A percentile compares a stretch with the other conserved stretches of the same genome.
Conservation (phyloP, 768 basidiomycete genomes). For the Leccinum obscurum region DNA sequence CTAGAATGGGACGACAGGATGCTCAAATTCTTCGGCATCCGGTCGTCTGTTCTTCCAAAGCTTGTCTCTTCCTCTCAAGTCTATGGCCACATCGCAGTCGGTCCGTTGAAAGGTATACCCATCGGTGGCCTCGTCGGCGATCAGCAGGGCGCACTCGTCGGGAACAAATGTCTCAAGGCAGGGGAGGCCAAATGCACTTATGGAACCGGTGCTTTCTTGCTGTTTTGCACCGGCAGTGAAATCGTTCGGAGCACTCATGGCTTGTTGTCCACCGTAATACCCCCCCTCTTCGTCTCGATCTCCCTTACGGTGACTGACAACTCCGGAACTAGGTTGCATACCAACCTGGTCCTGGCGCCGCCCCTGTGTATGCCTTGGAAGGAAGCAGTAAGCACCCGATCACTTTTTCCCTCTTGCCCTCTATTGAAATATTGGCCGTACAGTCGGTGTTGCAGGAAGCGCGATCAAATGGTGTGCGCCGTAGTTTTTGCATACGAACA, state of each 20-base stretch:
- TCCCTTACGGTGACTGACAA: not conserved
- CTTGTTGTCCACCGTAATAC: constrained; percentile 77
- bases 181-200: constrained; percentile 99
- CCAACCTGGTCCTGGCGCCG: constrained; percentile 74
- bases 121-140: constrained; percentile 97
- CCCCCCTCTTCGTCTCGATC: not conserved
- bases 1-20: constrained; percentile 83
- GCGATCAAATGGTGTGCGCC: constrained; percentile 80
- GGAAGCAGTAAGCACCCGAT: constrained; percentile 73
- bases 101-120: constrained; percentile 69
- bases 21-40: constrained; percentile 84
- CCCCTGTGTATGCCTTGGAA: constrained; percentile 91
- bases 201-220: constrained; percentile 93
- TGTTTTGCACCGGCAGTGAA: constrained; percentile 91
- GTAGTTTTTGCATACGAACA: not conserved
- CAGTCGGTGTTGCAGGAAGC: constrained; percentile 92
- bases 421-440: constrained; percentile 1
- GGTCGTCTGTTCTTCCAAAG: constrained; percentile 74
- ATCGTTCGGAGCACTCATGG: constrained; percentile 86
- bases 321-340: constrained; percentile 68
- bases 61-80: constrained; percentile 92
- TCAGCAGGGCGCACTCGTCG: constrained; percentile 95
- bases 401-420: not conserved
- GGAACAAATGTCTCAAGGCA: constrained; percentile 89
- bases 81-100: constrained; percentile 75